These are phyloP conservation scores for Xylaria sp. DNA, from an alignment of 2,329 filamentous ascomycete genomes.

Conservation along the genomic window DNA sequence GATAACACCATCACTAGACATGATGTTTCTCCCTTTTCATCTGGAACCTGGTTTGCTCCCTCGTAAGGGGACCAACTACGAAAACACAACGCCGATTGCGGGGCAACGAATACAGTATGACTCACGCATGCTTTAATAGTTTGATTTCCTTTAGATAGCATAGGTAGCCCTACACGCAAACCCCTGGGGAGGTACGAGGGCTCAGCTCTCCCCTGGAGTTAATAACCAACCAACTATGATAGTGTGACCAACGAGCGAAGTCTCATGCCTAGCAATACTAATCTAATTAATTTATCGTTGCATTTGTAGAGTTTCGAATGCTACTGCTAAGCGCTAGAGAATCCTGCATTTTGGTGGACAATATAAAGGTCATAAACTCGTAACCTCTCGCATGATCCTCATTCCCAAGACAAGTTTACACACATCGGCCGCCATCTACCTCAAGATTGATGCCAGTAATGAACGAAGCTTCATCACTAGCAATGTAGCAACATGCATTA, in stretches of 20 bases:
- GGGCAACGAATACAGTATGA: too few species aligned
- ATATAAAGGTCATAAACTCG: neutral
- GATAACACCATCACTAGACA: too few species aligned
- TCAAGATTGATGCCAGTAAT: constrained; percentile 78
- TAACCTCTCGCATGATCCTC: neutral
- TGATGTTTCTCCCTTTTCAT: neutral
- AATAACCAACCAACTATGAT: too few species aligned
- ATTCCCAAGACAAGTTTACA: neutral
- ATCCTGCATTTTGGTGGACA: too few species aligned
- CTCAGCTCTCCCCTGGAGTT: too few species aligned
- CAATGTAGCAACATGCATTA: constrained; percentile 75
- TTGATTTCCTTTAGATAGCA: too few species aligned
- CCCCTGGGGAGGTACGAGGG: too few species aligned
- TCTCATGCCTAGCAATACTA: neutral
- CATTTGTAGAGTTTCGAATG: neutral
- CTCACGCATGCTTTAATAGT: too few species aligned
- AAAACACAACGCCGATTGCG: too few species aligned
- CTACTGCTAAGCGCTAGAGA: too few species aligned
- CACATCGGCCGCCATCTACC: constrained; percentile 52
- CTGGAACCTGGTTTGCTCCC: neutral
- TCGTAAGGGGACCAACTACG: neutral
- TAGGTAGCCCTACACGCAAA: too few species aligned
- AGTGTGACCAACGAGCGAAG: too few species aligned
- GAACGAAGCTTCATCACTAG: constrained; percentile 76
- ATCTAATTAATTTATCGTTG: neutral